Percentiles rank a stretch among this genome's conserved stretches.
phyloP scores from a whole-genome alignment of 345 rosid genomes.

The Eucalyptus regnans region DNA sequence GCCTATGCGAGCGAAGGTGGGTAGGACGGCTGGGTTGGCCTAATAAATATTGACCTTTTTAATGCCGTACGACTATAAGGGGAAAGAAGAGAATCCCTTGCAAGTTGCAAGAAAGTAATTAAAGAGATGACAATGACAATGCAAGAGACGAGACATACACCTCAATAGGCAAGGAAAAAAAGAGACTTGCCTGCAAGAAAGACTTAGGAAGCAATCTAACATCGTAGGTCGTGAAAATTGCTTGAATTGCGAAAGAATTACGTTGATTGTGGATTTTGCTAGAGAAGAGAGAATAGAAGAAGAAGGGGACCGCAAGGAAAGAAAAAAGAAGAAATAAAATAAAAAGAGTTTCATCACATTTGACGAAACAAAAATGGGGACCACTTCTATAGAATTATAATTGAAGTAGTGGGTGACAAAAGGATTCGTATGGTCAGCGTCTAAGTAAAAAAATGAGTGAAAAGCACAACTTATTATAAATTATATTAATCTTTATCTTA shows the following conservation, averaged over 20 bases:
- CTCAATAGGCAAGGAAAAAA: neutral
- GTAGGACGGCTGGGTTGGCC: neutral
- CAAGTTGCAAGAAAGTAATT: neutral
- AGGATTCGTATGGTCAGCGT: neutral
- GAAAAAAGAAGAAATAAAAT: neutral
- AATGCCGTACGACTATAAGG: neutral
- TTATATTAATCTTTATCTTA: neutral
- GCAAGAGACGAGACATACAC: neutral
- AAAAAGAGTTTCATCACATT: neutral
- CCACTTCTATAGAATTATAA: neutral
- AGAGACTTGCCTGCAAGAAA: neutral
- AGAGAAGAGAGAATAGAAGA: neutral
- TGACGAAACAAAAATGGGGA: neutral
- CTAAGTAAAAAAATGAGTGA: neutral
- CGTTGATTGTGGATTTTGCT: neutral
- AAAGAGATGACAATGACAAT: neutral
- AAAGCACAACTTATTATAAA: neutral
- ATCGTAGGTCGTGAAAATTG: no score
- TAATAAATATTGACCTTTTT: no score
- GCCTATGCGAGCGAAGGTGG: neutral
- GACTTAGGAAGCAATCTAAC: no score
- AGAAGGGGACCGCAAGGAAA: neutral
- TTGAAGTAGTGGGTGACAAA: neutral
- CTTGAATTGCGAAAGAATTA: neutral
- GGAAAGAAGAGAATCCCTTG: neutral